These are phyloP conservation scores for Leccinum ochraceum DNA, from an alignment of 768 basidiomycete species.

Conservation along the genomic window DNA sequence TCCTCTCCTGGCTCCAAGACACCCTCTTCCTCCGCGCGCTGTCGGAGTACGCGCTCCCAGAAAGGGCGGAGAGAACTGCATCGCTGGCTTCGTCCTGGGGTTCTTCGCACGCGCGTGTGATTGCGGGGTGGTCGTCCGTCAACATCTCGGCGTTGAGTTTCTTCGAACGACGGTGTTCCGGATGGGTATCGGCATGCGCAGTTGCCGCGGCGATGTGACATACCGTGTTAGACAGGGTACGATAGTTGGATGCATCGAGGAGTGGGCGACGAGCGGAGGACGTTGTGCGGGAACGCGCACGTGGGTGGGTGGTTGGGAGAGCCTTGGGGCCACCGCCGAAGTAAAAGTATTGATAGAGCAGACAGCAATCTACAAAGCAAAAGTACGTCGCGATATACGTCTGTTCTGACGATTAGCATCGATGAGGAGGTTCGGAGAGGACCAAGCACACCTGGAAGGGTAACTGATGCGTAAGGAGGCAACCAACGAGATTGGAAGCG, in stretches of 20 bases:
- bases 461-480: conserved; percentile 87
- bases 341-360: conserved; percentile 82
- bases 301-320: conserved; percentile 36
- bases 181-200: conserved; percentile 55
- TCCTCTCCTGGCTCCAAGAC: conserved; percentile 74
- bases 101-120: conserved; percentile 24
- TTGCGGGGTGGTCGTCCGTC: conserved; percentile 20
- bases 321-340: conserved; percentile 49
- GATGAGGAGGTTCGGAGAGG: conserved; percentile 1
- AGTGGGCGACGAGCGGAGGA: conserved; percentile 49
- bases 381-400: conserved; percentile 93
- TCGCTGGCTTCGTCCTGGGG: conserved; percentile 50
- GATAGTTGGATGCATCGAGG: conserved; percentile 63
- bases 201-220: conserved; percentile 72
- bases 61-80: conserved; percentile 54
- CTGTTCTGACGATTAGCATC: conserved; percentile 39
- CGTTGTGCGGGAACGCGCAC: conserved; percentile 44
- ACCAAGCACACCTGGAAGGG: conserved; percentile 82
- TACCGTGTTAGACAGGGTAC: conserved; percentile 66
- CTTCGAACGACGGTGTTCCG: conserved; percentile 35
- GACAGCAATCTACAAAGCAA: conserved; percentile 72
- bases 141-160: conserved; percentile 27
- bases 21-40: conserved; percentile 56
- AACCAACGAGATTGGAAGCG: conserved; percentile 88
- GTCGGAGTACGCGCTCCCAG: conserved; percentile 81